Percentiles rank a stretch among this genome's conserved stretches.
These are phyloP conservation scores for Sporothrix mexicana DNA, from an alignment of 2,329 filamentous ascomycete genomes.

Conservation along the genomic window DNA sequence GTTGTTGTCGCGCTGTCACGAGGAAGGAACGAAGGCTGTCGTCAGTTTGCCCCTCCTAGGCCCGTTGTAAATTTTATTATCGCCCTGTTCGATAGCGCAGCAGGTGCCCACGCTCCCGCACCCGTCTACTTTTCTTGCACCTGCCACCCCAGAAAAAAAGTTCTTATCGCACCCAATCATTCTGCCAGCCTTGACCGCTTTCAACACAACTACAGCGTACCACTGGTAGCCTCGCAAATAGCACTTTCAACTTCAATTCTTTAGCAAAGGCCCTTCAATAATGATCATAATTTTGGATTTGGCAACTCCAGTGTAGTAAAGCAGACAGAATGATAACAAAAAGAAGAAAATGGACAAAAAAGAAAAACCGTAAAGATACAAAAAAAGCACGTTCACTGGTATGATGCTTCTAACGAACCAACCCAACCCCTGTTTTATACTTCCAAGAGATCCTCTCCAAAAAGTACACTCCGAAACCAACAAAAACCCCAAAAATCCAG, in stretches of 20 bases:
- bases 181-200: constrained; percentile 51
- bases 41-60: constrained; percentile 16
- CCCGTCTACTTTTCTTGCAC: constrained; percentile 17
- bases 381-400: constrained; percentile 32
- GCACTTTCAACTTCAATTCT: background rate
- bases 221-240: too few relatives aligned
- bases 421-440: constrained; percentile 23
- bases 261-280: background rate
- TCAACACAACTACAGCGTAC: background rate
- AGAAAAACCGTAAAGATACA: constrained; percentile 6
- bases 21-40: background rate
- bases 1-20: background rate
- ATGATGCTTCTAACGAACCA: constrained; percentile 29
- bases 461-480: background rate
- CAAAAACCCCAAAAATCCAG: background rate
- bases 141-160: constrained; percentile 19
- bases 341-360: background rate
- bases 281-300: background rate
- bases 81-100: background rate
- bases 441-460: background rate
- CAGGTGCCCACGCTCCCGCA: background rate
- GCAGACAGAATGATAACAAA: background rate
- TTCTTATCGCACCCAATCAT: constrained; percentile 43
- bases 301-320: background rate
- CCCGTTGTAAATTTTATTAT: constrained; percentile 19